phyloP scores from a whole-genome alignment of 768 basidiomycete genomes.

The Rhodotorula babjevae region DNA sequence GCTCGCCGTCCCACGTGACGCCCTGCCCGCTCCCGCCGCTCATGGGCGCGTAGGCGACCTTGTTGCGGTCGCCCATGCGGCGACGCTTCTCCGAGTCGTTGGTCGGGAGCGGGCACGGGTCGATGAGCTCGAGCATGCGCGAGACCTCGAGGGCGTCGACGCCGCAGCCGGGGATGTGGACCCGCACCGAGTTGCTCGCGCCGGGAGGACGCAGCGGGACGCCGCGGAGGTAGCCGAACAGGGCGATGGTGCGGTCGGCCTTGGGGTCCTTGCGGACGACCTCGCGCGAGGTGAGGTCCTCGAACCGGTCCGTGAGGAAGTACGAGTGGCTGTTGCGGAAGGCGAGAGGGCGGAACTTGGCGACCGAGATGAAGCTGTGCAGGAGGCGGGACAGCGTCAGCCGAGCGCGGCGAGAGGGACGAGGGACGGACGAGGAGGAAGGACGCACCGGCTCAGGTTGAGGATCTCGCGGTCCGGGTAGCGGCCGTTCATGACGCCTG shows the following conservation, averaged over 20 bases:
- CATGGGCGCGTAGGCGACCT: conserved; percentile 94
- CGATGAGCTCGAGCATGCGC: conserved; percentile 69
- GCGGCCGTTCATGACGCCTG: conserved; percentile 91
- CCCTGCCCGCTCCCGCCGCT: conserved; percentile 70
- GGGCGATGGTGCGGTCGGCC: conserved; percentile 84
- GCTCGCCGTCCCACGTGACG: conserved; percentile 94
- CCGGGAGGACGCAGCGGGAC: conserved; percentile 50
- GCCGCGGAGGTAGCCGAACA: conserved; percentile 92
- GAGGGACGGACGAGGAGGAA: neutral
- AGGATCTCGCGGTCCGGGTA: conserved; percentile 96
- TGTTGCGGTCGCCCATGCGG: conserved; percentile 92
- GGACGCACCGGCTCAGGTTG: conserved; percentile 67
- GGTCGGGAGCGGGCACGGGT: conserved; percentile 92
- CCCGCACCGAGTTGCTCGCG: conserved; percentile 69
- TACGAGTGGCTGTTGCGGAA: conserved; percentile 95
- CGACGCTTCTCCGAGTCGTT: conserved; percentile 79
- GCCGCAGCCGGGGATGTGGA: conserved; percentile 92
- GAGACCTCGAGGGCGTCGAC: conserved; percentile 65
- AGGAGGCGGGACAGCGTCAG: neutral
- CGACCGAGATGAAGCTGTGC: conserved; percentile 75
- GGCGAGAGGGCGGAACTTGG: conserved; percentile 96
- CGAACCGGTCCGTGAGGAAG: conserved; percentile 85
- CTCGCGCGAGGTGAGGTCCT: conserved; percentile 89
- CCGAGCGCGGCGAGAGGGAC: neutral
- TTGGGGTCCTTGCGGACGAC: conserved; percentile 72